phyloP scores from a whole-genome alignment of 2,329 filamentous ascomycete species.

The Colletotrichum sp. region DNA sequence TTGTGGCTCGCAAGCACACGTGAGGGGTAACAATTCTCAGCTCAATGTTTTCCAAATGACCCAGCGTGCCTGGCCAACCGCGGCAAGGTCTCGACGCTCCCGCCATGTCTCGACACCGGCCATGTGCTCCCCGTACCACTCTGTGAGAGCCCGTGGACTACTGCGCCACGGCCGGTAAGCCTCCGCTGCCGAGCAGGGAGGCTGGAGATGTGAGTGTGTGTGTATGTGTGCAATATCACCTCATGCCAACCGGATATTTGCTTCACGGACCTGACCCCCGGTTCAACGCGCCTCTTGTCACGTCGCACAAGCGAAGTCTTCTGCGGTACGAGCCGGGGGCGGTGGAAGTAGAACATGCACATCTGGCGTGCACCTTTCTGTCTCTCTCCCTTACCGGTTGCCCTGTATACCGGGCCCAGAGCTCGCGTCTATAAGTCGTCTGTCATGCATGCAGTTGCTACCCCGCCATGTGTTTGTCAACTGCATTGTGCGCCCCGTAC shows the following conservation, averaged over 20 bases:
- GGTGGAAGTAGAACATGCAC: background rate
- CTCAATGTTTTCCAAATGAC: background rate
- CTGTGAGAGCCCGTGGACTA: background rate
- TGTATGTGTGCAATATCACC: background rate
- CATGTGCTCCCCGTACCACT: background rate
- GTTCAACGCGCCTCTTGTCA: background rate
- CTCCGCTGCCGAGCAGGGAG: background rate
- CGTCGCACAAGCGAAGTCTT: background rate
- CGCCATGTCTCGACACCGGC: background rate
- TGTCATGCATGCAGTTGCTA: background rate
- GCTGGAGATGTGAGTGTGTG: background rate
- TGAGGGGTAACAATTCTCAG: background rate
- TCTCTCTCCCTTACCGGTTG: background rate
- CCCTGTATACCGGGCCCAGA: conserved; percentile 8
- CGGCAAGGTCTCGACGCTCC: background rate
- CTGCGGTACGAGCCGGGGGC: background rate
- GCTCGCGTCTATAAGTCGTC: background rate
- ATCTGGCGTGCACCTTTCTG: background rate
- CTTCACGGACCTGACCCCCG: background rate
- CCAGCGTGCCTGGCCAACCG: background rate
- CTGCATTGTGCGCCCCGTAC: background rate
- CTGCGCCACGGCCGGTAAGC: background rate
- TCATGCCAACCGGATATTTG: conserved; percentile 2
- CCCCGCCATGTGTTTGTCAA: background rate
- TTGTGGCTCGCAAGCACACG: background rate